Evolutionary conservation across 2,329 filamentous ascomycete species (phyloP), one percentile per base, ranked within the genome.

Genomic region (Diaporthe citriasiana): DNA sequence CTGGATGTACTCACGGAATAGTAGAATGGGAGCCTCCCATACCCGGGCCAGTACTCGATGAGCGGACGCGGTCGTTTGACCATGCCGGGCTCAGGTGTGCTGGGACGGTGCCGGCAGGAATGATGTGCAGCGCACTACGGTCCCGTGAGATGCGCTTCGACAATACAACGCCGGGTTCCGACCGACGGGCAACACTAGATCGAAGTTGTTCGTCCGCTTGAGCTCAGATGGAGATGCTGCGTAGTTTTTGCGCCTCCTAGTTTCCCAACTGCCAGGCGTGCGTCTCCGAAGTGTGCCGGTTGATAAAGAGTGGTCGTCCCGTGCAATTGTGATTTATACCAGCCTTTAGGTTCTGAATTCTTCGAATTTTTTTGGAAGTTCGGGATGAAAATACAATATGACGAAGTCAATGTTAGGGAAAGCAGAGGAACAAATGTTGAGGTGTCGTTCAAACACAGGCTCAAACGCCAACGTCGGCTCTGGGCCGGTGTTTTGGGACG

Each of bases 1-100:
- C 4, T 2, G 4, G 13, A 25, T 60, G 17, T 2, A 63, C 72
- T 65, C 51, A 73, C 72, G 22, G 72, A 73, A n/a, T 70, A 73
- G 56, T 71, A 73, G 72, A 73, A 73, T 6, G 56, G 72, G 13
- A 73, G 57, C n/a, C 72, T 70, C 25, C 69, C 69, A 9, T 57
- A 59, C 17, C 69, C 69, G 6, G 69, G 69, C 69, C 69, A 71
- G 30, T 51, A 51, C 45, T 60, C 69, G 33, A 59, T 59, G 27
- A 51, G 55, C 42, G 55, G 69, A n/a, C 69, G 69, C n/a, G 69
- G 69, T 3, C 53, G 69, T 51, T 59, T 51, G 35, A 19, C 42
- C 69, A 71, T 71, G 55, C 33, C 55, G 51, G 55, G 69, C 69
- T 40, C 69, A 22, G 53, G 30, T 59, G 33, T 38, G 30, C 22